phyloP scores from a whole-genome alignment of 2,329 filamentous ascomycete species.

The Diaporthe eres region DNA sequence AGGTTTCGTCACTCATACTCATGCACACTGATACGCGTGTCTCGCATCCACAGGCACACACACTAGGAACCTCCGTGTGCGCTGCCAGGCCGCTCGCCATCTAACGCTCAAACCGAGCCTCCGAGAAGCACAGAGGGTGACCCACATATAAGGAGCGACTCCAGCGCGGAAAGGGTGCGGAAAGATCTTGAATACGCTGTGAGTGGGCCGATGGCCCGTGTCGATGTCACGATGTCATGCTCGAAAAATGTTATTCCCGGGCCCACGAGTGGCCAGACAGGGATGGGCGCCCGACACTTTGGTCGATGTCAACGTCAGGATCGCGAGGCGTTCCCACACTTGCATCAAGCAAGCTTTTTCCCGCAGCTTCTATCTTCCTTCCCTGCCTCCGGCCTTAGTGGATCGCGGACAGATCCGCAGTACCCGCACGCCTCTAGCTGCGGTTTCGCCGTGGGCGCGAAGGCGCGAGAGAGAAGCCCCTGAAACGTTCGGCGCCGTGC shows the following conservation, averaged over 20 bases:
- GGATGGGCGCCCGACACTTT: neutral
- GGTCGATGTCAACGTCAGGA: slow-evolving; percentile 10
- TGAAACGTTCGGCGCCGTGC: slow-evolving; percentile 15
- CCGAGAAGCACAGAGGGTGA: slow-evolving; percentile 13
- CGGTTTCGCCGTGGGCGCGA: slow-evolving; percentile 22
- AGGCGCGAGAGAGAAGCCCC: slow-evolving; percentile 18
- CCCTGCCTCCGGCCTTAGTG: neutral
- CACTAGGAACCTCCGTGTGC: slow-evolving; percentile 1
- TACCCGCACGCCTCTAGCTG: neutral
- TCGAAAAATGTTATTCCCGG: slow-evolving; percentile 5
- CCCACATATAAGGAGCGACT: neutral
- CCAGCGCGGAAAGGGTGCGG: slow-evolving; percentile 16
- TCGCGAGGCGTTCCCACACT: slow-evolving; percentile 22
- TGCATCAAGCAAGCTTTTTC: slow-evolving; percentile 9
- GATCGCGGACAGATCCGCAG: slow-evolving; percentile 15
- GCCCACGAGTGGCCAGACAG: slow-evolving; percentile 2
- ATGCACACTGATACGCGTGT: slow-evolving; percentile 10
- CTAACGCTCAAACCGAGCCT: slow-evolving; percentile 12
- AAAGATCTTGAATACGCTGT: neutral
- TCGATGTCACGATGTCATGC: slow-evolving; percentile 16
- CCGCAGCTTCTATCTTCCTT: neutral
- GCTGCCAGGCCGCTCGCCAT: slow-evolving; percentile 4
- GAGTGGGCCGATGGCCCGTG: neutral
- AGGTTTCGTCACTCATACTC: slow-evolving; percentile 22
- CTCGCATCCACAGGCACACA: slow-evolving; percentile 1